Evolutionary conservation across 228 moss, liverwort and hornwort species (phyloP), one percentile per base, ranked within the genome.

Genomic region (Sphagnum fallax): DNA sequence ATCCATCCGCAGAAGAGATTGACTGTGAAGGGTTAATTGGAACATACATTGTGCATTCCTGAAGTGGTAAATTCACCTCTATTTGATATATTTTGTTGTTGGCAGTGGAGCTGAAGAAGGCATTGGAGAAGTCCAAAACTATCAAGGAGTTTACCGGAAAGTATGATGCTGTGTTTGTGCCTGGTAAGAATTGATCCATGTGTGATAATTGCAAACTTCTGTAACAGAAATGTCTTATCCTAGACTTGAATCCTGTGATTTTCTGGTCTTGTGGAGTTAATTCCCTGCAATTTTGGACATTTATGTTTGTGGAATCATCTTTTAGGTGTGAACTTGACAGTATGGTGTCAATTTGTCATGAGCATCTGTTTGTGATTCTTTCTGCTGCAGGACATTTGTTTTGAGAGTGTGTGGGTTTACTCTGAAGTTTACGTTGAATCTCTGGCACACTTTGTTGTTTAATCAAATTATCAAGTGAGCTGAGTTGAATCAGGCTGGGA

Each of bases 91-190:
- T 32, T 32, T 32, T 32, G 32, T 32, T 32, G 32, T 32, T 32
- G 71, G 76, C 90, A 97, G 93, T 72, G 73, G 81, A 76, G 62
- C 60, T 85, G 82, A 85, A 81, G 16, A 77, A 77, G 0, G 71
- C 80, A 49, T 59, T 93, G 6, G 91, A 93, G 60, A 67, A 88
- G 10, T 88, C 88, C 7, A 80, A 80, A 15, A 71, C 96, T 11
- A 69, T 91, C 0, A 87, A 88, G 69, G 91, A 91, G 47, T 72
- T 85, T 10, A 71, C 79, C 15, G 70, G 81, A 53, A 78, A 72
- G 4, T 93, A 91, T 4, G 93, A 97, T 70, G 96, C 74, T 0
- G 74, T 97, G 32, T 97, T 5, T 61, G 49, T 97, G 63, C 96
- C 96, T 71, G 96, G 96, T 93, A 78, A 5, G 65, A 5, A 61